phyloP scores from a whole-genome alignment of 768 basidiomycete genomes.

The Daedaleopsis nitida region DNA sequence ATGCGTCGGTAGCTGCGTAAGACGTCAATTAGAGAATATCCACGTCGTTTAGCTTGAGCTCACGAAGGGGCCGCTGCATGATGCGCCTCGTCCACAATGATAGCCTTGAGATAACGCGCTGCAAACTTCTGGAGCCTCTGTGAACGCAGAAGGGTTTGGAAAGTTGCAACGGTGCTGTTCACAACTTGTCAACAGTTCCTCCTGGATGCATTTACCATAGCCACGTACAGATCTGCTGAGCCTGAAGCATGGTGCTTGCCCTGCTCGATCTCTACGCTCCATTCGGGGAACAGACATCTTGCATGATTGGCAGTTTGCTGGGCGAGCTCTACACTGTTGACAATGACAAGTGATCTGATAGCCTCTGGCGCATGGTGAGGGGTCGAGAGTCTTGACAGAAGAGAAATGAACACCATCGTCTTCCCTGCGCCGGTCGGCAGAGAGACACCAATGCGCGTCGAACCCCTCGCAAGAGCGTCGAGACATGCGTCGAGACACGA shows the following conservation, averaged over 20 bases:
- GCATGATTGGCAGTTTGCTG: slow-evolving; percentile 82
- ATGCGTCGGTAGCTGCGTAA: slow-evolving; percentile 71
- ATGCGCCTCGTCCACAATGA: slow-evolving; percentile 93
- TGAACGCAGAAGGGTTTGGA: slow-evolving; percentile 75
- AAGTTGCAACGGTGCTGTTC: slow-evolving; percentile 81
- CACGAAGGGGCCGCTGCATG: slow-evolving; percentile 93
- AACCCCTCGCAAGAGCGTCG: slow-evolving; percentile 67
- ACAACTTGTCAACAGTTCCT: not conserved
- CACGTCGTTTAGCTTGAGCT: not conserved
- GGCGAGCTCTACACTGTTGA: slow-evolving; percentile 89
- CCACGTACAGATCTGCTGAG: slow-evolving; percentile 76
- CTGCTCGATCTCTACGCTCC: slow-evolving; percentile 92
- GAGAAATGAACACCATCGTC: slow-evolving; percentile 88
- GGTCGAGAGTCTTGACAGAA: slow-evolving; percentile 65
- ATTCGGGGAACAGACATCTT: slow-evolving; percentile 61
- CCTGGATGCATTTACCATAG: slow-evolving; percentile 5
- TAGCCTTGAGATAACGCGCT: slow-evolving; percentile 62
- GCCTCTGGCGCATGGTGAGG: slow-evolving; percentile 46
- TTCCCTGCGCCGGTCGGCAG: slow-evolving; percentile 86
- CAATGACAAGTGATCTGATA: slow-evolving; percentile 73
- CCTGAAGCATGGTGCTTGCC: slow-evolving; percentile 81
- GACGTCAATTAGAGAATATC: not conserved
- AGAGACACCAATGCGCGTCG: slow-evolving; percentile 78
- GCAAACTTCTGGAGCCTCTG: slow-evolving; percentile 76
- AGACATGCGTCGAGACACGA: slow-evolving; percentile 77